These are phyloP conservation scores for Phlebiopsis flavidoalba DNA, from an alignment of 768 basidiomycete species.

Conservation along the genomic window DNA sequence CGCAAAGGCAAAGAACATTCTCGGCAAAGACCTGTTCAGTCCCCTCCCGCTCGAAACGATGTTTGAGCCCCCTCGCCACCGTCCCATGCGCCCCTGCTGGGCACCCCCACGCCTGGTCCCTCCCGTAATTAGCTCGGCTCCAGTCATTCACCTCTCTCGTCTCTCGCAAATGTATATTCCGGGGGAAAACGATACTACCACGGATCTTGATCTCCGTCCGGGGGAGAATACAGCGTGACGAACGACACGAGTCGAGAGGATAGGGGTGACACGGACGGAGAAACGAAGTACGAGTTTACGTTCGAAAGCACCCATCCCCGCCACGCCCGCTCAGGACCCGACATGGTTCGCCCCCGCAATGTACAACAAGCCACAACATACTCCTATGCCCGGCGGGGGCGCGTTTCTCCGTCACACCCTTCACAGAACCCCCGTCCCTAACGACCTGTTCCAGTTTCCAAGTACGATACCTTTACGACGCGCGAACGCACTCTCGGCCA, in stretches of 20 bases:
- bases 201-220: not conserved
- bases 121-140: slow-evolving; percentile 12
- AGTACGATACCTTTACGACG: slow-evolving; percentile 96
- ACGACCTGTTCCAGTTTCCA: slow-evolving; percentile 85
- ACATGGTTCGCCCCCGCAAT: slow-evolving; percentile 28
- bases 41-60: slow-evolving; percentile 83
- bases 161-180: slow-evolving; percentile 33
- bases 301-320: slow-evolving; percentile 55
- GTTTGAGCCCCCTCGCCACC: slow-evolving; percentile 92
- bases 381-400: slow-evolving; percentile 17
- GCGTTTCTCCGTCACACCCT: slow-evolving; percentile 24
- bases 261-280: not conserved
- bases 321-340: slow-evolving; percentile 3
- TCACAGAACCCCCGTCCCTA: slow-evolving; percentile 73
- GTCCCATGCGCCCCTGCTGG: slow-evolving; percentile 16
- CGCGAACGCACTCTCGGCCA: slow-evolving; percentile 88
- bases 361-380: slow-evolving; percentile 41
- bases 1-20: slow-evolving; percentile 50
- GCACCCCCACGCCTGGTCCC: slow-evolving; percentile 15
- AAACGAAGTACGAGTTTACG: slow-evolving; percentile 58
- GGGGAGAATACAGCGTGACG: not conserved
- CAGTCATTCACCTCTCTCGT: slow-evolving; percentile 28
- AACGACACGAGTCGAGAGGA: not conserved
- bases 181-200: slow-evolving; percentile 14
- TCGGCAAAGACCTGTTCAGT: slow-evolving; percentile 81